Evolutionary conservation across 139 green algal genomes (phyloP).

Genomic region (Edaphochlamys debaryana): DNA sequence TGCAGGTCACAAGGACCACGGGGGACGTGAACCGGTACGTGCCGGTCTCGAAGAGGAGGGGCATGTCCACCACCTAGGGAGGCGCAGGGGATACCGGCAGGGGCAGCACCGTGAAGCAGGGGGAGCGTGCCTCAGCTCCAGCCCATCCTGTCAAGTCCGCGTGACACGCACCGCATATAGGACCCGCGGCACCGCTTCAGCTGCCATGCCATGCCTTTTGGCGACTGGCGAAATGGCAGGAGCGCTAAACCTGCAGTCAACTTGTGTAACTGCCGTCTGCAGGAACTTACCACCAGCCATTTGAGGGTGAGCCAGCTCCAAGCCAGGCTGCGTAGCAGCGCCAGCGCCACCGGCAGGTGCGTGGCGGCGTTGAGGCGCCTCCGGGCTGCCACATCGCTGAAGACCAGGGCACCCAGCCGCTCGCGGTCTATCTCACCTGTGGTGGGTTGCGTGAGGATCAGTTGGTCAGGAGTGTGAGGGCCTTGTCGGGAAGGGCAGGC

Average conservation of each 20-base stretch:
- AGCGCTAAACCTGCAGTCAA: too few relatives aligned
- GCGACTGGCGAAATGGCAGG: too few relatives aligned
- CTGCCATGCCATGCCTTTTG: too few relatives aligned
- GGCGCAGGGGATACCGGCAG: too few relatives aligned
- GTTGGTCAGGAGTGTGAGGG: too few relatives aligned
- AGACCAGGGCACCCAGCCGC: constrained; percentile 71
- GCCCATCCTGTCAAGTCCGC: too few relatives aligned
- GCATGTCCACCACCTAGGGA: constrained; percentile 90
- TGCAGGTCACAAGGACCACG: constrained; percentile 69
- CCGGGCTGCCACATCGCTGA: constrained; percentile 60
- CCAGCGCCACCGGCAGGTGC: constrained; percentile 71
- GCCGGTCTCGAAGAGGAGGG: constrained; percentile 86
- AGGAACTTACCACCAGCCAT: constrained; percentile 54
- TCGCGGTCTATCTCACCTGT: constrained; percentile 79
- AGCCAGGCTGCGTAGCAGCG: constrained; percentile 61
- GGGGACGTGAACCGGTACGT: constrained; percentile 33
- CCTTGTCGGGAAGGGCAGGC: too few relatives aligned
- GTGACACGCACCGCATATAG: too few relatives aligned
- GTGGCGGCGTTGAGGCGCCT: constrained; percentile 77
- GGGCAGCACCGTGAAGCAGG: too few relatives aligned
- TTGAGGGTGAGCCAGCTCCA: constrained; percentile 58
- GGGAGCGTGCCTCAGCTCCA: too few relatives aligned
- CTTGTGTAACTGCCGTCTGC: too few relatives aligned
- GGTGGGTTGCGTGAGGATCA: background rate
- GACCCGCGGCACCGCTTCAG: too few relatives aligned